Evolutionary conservation across 75 land plant species (phyloP).

Genomic region (Selaginella moellendorffii): DNA sequence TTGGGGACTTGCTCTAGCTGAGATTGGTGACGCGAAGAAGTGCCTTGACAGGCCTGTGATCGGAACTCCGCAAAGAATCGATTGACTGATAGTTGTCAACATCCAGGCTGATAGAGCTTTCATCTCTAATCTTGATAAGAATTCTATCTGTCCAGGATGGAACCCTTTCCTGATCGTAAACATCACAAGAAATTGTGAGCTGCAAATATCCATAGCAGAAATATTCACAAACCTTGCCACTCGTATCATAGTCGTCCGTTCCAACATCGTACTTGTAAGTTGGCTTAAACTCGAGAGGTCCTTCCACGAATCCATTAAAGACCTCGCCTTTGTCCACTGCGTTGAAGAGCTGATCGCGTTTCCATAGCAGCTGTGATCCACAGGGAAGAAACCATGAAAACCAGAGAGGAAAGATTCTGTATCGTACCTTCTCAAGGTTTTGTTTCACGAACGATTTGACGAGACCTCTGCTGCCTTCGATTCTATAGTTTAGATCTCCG

Average conservation of each 20-base stretch:
- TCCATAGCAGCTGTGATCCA: constrained; percentile 35
- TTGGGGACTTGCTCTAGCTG: too few species aligned
- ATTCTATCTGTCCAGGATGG: constrained; percentile 86
- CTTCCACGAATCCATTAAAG: constrained; percentile 63
- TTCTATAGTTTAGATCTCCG: constrained; percentile 81
- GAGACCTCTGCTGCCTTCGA: constrained; percentile 41
- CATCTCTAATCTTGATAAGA: constrained; percentile 45
- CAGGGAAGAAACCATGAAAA: neutral
- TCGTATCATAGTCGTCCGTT: constrained; percentile 65
- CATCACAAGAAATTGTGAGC: neutral
- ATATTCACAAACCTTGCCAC: constrained; percentile 42
- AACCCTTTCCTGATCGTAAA: constrained; percentile 43
- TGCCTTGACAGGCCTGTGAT: constrained; percentile 81
- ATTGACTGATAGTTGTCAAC: constrained; percentile 41
- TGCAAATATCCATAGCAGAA: neutral
- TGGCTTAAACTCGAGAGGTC: constrained; percentile 55
- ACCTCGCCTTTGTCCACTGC: constrained; percentile 53
- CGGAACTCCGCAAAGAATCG: constrained; percentile 45
- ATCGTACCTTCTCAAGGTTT: constrained; percentile 39
- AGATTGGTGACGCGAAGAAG: constrained; percentile 9
- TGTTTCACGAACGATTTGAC: constrained; percentile 38
- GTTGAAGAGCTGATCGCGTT: constrained; percentile 56
- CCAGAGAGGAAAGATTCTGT: neutral
- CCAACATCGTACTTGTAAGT: constrained; percentile 75
- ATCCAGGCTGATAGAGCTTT: neutral